Conservation (phyloP, 2,329 filamentous ascomycete genomes). For the Gremmenia infestans region DNA sequence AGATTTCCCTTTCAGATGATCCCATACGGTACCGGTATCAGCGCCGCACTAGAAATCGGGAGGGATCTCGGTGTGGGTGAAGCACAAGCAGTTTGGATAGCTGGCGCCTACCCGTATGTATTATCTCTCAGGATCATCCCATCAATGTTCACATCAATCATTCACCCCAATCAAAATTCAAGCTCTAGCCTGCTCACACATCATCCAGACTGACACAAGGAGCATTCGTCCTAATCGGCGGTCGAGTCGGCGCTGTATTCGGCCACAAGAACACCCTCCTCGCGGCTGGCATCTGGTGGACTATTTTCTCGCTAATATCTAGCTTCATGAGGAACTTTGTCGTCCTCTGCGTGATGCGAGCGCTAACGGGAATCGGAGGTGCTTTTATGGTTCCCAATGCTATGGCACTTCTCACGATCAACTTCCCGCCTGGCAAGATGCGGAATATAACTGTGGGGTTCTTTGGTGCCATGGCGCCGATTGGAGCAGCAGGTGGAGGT, state of each 20-base stretch:
- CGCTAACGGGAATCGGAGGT: constrained; percentile 44
- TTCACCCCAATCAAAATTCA: too few relatives aligned
- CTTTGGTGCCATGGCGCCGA: constrained; percentile 42
- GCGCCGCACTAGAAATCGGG: background rate
- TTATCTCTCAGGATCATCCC: too few relatives aligned
- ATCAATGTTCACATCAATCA: too few relatives aligned
- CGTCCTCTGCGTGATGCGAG: constrained; percentile 40
- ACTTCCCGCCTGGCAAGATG: constrained; percentile 41
- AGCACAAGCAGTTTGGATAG: background rate
- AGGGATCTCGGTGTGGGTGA: background rate
- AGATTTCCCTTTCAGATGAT: background rate
- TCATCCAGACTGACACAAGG: constrained; percentile 41
- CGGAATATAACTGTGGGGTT: constrained; percentile 40
- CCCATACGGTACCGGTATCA: background rate
- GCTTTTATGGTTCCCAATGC: constrained; percentile 46
- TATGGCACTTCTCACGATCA: constrained; percentile 43
- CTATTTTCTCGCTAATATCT: constrained; percentile 25
- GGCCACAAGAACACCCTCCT: constrained; percentile 44
- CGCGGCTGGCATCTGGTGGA: constrained; percentile 38
- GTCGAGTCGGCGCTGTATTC: constrained; percentile 45
- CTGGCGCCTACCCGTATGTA: background rate
- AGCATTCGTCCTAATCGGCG: constrained; percentile 45
- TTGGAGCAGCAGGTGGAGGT: constrained; percentile 39
- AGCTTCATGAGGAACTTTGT: constrained; percentile 40
- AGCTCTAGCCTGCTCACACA: too few relatives aligned